Evolutionary conservation across 75 land plant species (phyloP), one percentile per base, ranked within the genome.

Genomic region (Cunninghamia lanceolata): DNA sequence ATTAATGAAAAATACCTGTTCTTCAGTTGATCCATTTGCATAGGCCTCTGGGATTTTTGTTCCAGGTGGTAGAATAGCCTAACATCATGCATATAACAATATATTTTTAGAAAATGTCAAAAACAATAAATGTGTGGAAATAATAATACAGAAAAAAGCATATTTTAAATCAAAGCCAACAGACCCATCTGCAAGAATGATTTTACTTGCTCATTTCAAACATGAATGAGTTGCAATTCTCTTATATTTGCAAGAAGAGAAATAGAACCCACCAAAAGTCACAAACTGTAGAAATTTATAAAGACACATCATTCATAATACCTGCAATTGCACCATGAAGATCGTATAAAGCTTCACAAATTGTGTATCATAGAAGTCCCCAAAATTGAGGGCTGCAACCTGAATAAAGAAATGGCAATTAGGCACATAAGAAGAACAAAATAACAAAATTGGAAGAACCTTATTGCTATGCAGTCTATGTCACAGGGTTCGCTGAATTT

Each of bases 271-370:
- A 53, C 30, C 30, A 30, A 86, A 88, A 52, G 19, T 30, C 56
- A 47, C 21, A 83, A 42, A 75, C 32, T 42, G 52, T 53, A 76
- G 46, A n/a, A 85, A 53, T 17, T 63, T 54, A 16, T 54, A 54
- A 38, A 77, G 53, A 35, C 2, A 28, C 46, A 73, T 2, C 30
- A 54, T 38, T 13, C 21, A 59, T 74, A 53, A 82, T 86, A 96
- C 99, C 99, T 98, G 99, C 42, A 98, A 91, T 86, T 95, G 99
- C 28, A 87, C 91, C 94, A 94, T 98, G 85, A 98, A 98, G n/a
- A 98, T 86, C n/a, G 84, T 92, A 86, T 95, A 97, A 89, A 97
- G 93, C 46, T 94, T 95, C 66, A 94, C 93, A 92, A 94, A 97
- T 82, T 97, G 99, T 56, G 85, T 43, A 71, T 96, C 94, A 89